These are phyloP conservation scores for Ramaria sp. DNA, from an alignment of 768 basidiomycete species.

Conservation along the genomic window DNA sequence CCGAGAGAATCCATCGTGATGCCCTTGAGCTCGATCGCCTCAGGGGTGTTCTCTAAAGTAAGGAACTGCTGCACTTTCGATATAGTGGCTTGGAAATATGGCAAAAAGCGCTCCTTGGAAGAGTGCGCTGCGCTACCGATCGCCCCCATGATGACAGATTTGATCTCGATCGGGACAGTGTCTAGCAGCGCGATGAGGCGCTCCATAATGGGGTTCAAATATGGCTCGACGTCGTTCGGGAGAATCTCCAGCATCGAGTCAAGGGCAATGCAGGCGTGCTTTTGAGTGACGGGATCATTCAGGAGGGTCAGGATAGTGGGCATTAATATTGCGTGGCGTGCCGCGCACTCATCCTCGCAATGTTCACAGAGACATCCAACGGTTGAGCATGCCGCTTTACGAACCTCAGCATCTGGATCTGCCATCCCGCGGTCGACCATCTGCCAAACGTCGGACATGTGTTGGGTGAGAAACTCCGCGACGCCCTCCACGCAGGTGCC, in stretches of 20 bases:
- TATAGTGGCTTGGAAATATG: constrained; percentile 93
- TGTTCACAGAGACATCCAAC: constrained; percentile 96
- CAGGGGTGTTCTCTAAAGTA: constrained; percentile 72
- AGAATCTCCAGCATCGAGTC: constrained; percentile 94
- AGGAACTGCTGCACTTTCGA: constrained; percentile 82
- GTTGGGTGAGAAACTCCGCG: constrained; percentile 93
- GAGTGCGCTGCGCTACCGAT: constrained; percentile 98
- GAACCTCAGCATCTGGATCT: constrained; percentile 74
- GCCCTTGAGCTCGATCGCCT: constrained; percentile 89
- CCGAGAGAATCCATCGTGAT: constrained; percentile 99
- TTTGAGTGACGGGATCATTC: constrained; percentile 77
- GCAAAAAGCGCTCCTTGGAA: constrained; percentile 79
- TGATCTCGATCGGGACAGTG: constrained; percentile 75
- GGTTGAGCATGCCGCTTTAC: constrained; percentile 93
- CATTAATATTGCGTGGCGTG: constrained; percentile 73
- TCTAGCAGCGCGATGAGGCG: constrained; percentile 80
- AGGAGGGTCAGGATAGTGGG: constrained; percentile 90
- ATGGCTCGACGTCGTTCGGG: constrained; percentile 80
- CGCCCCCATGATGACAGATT: constrained; percentile 92
- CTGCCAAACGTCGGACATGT: constrained; percentile 83
- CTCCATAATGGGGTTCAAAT: constrained; percentile 91
- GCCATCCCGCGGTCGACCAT: constrained; percentile 80
- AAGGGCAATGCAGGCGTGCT: constrained; percentile 90
- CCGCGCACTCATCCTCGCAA: constrained; percentile 86
- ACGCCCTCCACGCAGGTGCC: constrained; percentile 96